Percentiles rank a stretch among this genome's conserved stretches.
Evolutionary conservation across 164 flowering plant genomes (phyloP).

Genomic region (Warburgia ugandensis): DNA sequence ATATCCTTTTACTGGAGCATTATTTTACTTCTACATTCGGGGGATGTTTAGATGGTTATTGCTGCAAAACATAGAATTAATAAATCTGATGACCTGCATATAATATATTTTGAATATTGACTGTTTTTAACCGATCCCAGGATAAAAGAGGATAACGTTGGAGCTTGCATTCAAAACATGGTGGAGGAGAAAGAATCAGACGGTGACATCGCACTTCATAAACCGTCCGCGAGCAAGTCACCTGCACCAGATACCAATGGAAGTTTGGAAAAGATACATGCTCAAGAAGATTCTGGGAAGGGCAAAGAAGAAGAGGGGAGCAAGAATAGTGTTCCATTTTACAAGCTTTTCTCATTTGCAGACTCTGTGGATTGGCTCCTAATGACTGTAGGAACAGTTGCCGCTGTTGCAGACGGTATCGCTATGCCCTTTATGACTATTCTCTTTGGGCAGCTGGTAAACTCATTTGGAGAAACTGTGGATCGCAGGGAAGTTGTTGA

Average conservation of each 20-base stretch:
- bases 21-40: no score
- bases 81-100: no score
- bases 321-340: slow-evolving; percentile 27
- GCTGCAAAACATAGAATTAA: no score
- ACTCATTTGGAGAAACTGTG: slow-evolving; percentile 26
- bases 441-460: slow-evolving; percentile 26
- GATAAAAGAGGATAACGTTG: no score
- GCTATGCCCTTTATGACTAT: slow-evolving; percentile 39
- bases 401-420: slow-evolving; percentile 37
- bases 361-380: slow-evolving; percentile 31
- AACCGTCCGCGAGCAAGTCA: slow-evolving; percentile 9
- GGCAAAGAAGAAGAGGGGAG: slow-evolving; percentile 13
- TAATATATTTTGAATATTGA: no score
- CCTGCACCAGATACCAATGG: slow-evolving; percentile 3
- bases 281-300: slow-evolving; percentile 6
- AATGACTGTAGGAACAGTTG: slow-evolving; percentile 39
- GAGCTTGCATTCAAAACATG: no score
- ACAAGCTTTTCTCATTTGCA: slow-evolving; percentile 52
- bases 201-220: not conserved
- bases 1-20: no score
- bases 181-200: slow-evolving; percentile 1
- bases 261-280: slow-evolving; percentile 32
- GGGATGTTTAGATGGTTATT: no score
- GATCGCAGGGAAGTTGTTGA: slow-evolving; percentile 14
- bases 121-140: no score